Evolutionary conservation across 2,329 filamentous ascomycete species (phyloP).

Genomic region (Paecilomyces sp.): DNA sequence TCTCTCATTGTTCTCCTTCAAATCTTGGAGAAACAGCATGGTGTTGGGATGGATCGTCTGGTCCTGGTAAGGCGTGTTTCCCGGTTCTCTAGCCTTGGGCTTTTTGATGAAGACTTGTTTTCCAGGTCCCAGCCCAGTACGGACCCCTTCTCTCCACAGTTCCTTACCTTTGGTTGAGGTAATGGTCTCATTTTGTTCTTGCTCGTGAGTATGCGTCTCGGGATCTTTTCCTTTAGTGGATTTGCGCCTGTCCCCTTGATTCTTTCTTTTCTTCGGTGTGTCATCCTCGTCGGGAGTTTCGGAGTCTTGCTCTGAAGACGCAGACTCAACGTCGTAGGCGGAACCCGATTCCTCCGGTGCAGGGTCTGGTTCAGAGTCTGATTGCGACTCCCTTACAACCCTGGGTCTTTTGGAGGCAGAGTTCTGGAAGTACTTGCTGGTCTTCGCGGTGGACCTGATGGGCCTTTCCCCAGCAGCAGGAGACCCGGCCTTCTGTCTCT

Average conservation of each 20-base stretch:
- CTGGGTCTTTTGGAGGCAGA: slow-evolving; percentile 25
- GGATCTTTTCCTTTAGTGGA: slow-evolving; percentile 8
- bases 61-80: slow-evolving; percentile 51
- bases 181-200: slow-evolving; percentile 3
- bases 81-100: slow-evolving; percentile 54
- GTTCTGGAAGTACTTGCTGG: slow-evolving; percentile 47
- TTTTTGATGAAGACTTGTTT: slow-evolving; percentile 57
- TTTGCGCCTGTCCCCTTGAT: slow-evolving; percentile 13
- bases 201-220: slow-evolving; percentile 3
- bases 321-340: slow-evolving; percentile 9
- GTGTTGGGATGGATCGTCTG: slow-evolving; percentile 58
- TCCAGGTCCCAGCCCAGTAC: slow-evolving; percentile 49
- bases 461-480: slow-evolving; percentile 8
- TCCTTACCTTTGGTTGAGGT: slow-evolving; percentile 36
- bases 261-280: slow-evolving; percentile 19
- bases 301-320: slow-evolving; percentile 2
- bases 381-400: slow-evolving; percentile 8
- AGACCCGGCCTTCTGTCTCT: slow-evolving; percentile 21
- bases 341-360: slow-evolving; percentile 30
- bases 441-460: slow-evolving; percentile 35
- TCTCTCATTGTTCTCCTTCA: slow-evolving; percentile 55
- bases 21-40: slow-evolving; percentile 52
- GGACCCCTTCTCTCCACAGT: slow-evolving; percentile 51
- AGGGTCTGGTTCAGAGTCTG: slow-evolving; percentile 22
- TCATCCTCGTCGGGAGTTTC: slow-evolving; percentile 3